A percentile compares a stretch with the other conserved stretches of the same genome.
phyloP scores from a whole-genome alignment of 306 rosid genomes.

The Begonia peltatifolia region DNA sequence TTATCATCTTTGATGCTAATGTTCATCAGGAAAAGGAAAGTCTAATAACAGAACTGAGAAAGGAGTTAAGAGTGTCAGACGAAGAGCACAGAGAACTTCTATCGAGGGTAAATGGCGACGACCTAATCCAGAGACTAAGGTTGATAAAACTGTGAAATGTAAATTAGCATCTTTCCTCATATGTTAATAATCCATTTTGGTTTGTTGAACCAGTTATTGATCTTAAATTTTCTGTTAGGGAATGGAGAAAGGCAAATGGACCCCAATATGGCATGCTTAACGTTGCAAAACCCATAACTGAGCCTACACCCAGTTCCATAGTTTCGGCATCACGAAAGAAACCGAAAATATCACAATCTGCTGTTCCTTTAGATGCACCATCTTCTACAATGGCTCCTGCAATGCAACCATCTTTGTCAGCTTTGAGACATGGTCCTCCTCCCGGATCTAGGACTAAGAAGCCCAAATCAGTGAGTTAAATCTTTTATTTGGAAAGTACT shows the following conservation, averaged over 20 bases:
- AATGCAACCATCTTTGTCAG: conserved; percentile 5
- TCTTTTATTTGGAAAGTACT: background rate
- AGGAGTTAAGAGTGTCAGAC: conserved; percentile 41
- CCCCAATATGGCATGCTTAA: conserved; percentile 39
- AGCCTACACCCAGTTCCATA: conserved; percentile 59
- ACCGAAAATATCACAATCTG: conserved; percentile 73
- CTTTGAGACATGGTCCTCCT: conserved; percentile 11
- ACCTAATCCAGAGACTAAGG: conserved; percentile 32
- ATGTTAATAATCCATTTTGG: background rate
- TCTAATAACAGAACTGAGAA: conserved; percentile 34
- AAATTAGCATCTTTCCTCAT: background rate
- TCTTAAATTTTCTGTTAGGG: conserved; percentile 34
- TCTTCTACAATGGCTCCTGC: too few relatives aligned
- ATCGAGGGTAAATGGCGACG: conserved; percentile 34
- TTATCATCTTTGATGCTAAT: background rate
- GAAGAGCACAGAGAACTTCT: conserved; percentile 44
- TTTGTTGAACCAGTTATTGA: conserved; percentile 4
- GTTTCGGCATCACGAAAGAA: conserved; percentile 81
- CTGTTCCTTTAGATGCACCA: too few relatives aligned
- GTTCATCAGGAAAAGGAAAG: conserved; percentile 35
- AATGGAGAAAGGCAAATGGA: conserved; percentile 79
- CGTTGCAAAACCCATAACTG: background rate
- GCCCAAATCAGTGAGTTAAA: conserved; percentile 4
- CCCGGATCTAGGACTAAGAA: conserved; percentile 8
- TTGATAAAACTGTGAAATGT: background rate